Conservation (phyloP, 2,329 filamentous ascomycete genomes). For the Blastomyces percursus region DNA sequence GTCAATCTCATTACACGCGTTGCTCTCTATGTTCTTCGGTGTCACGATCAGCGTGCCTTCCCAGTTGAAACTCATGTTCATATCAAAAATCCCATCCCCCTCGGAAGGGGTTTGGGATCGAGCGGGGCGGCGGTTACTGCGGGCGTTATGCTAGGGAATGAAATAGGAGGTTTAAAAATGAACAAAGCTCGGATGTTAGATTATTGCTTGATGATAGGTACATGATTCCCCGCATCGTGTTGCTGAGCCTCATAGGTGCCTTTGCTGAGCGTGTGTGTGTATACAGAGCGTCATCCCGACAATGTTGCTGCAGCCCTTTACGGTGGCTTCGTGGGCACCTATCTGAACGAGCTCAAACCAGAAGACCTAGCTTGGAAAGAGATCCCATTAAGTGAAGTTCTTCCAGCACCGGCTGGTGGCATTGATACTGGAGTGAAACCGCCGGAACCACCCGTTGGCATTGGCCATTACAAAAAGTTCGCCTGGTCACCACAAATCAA, state of each 20-base stretch:
- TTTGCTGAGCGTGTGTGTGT: constrained; percentile 12
- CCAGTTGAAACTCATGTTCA: constrained; percentile 80
- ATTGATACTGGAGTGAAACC: constrained; percentile 79
- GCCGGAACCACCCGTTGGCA: constrained; percentile 78
- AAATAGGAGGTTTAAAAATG: constrained; percentile 69
- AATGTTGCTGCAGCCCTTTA: constrained; percentile 93
- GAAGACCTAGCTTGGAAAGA: constrained; percentile 84
- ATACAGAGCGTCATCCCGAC: constrained; percentile 66
- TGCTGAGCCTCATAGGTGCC: constrained; percentile 9
- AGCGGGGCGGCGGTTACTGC: constrained; percentile 93
- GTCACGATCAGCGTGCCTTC: constrained; percentile 76
- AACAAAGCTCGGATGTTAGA: constrained; percentile 77
- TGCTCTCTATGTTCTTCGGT: constrained; percentile 86
- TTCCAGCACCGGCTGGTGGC: constrained; percentile 81
- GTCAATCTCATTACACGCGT: constrained; percentile 89
- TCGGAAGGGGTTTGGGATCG: constrained; percentile 86
- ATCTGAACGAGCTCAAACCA: constrained; percentile 81
- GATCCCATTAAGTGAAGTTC: constrained; percentile 86
- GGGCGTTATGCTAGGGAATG: constrained; percentile 84
- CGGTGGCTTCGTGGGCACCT: constrained; percentile 93
- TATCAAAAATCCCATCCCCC: constrained; percentile 88
- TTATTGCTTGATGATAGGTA: constrained; percentile 93
- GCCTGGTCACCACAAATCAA: constrained; percentile 92
- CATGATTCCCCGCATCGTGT: constrained; percentile 15
- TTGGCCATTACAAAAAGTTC: constrained; percentile 94